Conservation (phyloP, 2,329 filamentous ascomycete genomes). For the Pestalotiopsis sp. region DNA sequence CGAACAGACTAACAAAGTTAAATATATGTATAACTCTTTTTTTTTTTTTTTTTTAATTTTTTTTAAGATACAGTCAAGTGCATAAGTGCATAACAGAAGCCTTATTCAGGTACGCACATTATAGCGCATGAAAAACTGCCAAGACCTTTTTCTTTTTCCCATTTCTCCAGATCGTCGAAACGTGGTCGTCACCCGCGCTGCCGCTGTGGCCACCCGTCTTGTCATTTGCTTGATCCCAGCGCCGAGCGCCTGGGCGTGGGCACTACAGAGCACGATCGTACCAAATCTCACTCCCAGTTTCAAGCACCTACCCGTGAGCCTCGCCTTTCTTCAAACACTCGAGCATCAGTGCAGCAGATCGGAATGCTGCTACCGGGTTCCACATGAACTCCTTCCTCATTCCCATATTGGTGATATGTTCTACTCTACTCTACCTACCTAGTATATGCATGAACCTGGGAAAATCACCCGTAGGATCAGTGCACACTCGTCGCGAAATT, state of each 20-base stretch:
- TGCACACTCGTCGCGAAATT: neutral
- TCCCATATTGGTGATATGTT: too few species aligned
- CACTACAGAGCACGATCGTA: too few species aligned
- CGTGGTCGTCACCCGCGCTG: neutral
- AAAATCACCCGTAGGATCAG: neutral
- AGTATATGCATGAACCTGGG: too few species aligned
- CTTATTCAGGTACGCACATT: neutral
- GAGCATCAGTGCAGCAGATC: too few species aligned
- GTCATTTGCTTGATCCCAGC: slow-evolving; percentile 5
- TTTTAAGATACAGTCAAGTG: neutral
- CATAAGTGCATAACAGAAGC: neutral
- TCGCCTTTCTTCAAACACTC: too few species aligned
- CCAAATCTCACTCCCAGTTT: too few species aligned
- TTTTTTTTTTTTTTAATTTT: too few species aligned
- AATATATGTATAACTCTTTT: neutral
- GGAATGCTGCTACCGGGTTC: too few species aligned
- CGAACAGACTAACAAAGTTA: neutral
- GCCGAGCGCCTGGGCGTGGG: neutral
- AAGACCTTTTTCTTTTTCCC: neutral
- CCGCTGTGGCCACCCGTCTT: neutral
- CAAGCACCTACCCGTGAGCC: too few species aligned
- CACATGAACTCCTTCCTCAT: too few species aligned
- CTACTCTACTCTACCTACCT: too few species aligned
- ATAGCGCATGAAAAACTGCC: neutral
- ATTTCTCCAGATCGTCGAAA: slow-evolving; percentile 9